These are phyloP conservation scores for Ichthyophthirius multifiliis DNA, from an alignment of 169 alveolate species.

Conservation along the genomic window DNA sequence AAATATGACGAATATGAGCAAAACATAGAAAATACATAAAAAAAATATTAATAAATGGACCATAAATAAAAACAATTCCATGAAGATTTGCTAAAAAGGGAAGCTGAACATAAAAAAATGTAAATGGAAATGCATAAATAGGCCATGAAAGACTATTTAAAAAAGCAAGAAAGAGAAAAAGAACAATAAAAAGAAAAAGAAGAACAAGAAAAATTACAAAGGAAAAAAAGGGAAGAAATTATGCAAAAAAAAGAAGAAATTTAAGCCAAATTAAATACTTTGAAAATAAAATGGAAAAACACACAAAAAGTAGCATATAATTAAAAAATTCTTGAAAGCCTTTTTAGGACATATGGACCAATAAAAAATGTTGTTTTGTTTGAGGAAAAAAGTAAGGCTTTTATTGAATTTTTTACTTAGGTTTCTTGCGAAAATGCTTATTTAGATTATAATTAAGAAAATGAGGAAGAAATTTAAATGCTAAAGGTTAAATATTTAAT, in stretches of 20 bases:
- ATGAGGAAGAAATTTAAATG: neutral
- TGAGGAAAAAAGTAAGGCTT: neutral
- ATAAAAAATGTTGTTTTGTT: neutral
- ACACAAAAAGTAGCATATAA: neutral
- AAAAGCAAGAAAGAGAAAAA: neutral
- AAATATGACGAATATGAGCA: too few species aligned
- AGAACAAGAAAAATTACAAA: neutral
- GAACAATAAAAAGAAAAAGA: neutral
- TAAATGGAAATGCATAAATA: too few species aligned
- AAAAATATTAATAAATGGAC: too few species aligned
- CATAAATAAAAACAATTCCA: too few species aligned
- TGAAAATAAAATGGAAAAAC: neutral
- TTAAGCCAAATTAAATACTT: neutral
- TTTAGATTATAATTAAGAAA: neutral
- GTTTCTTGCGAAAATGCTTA: neutral
- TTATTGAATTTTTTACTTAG: neutral
- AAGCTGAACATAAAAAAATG: too few species aligned
- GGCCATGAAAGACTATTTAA: neutral
- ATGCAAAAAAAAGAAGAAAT: neutral
- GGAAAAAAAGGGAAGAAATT: neutral
- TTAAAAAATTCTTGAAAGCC: neutral
- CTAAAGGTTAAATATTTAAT: neutral
- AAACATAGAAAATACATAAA: too few species aligned
- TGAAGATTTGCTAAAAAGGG: too few species aligned
- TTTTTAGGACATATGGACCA: neutral